These are phyloP conservation scores for Beauveria medogensis DNA, from an alignment of 2,329 filamentous ascomycete genomes.

Conservation along the genomic window DNA sequence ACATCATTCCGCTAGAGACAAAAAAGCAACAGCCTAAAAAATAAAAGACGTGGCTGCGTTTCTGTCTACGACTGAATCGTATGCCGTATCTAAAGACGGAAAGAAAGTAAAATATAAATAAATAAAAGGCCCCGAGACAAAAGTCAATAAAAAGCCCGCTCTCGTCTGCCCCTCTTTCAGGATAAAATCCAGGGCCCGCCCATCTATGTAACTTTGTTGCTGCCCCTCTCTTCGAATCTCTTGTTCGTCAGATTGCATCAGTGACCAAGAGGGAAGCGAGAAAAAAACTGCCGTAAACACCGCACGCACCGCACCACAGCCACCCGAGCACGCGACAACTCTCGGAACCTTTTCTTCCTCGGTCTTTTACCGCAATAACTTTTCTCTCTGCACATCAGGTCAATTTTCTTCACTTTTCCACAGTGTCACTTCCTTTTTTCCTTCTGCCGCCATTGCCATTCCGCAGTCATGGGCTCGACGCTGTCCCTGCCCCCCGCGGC, in stretches of 20 bases:
- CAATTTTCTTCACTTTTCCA: background rate
- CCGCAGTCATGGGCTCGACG: constrained; percentile 7
- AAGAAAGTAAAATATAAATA: too few relatives aligned
- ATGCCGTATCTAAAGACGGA: too few relatives aligned
- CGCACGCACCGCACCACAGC: background rate
- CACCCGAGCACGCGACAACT: constrained; percentile 6
- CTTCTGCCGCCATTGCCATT: background rate
- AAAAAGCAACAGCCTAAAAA: background rate
- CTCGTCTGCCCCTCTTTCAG: background rate
- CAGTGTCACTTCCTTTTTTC: background rate
- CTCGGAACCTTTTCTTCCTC: background rate
- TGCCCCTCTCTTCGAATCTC: background rate
- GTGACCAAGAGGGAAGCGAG: background rate
- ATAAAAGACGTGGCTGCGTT: background rate
- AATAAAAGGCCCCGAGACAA: background rate
- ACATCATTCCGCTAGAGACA: background rate
- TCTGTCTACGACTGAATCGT: too few relatives aligned
- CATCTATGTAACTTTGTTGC: background rate
- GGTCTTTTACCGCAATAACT: background rate
- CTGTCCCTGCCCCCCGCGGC: constrained; percentile 1
- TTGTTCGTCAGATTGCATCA: constrained; percentile 8
- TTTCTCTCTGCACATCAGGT: background rate
- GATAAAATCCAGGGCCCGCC: background rate
- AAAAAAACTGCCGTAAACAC: constrained; percentile 7
- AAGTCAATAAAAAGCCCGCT: background rate